Evolutionary conservation across 257 asterid genomes (phyloP).

Genomic region (Cruciata laevipes): DNA sequence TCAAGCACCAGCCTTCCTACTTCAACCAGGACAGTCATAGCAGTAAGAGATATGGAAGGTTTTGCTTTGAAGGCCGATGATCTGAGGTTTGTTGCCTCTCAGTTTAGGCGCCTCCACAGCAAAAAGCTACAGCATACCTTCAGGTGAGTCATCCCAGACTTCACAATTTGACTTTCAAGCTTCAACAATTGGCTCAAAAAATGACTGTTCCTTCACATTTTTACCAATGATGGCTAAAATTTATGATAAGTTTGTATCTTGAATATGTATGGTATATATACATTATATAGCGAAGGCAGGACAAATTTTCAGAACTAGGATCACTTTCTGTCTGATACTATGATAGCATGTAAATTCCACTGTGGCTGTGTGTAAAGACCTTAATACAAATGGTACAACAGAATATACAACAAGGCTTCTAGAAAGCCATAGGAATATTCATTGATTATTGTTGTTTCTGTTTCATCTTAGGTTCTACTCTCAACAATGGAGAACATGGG

Average conservation of each 20-base stretch:
- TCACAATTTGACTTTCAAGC: background rate
- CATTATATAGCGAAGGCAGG: no score
- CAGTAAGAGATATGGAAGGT: conserved; percentile 26
- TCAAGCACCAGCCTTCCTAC: conserved; percentile 22
- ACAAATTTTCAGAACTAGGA: background rate
- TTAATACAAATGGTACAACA: no score
- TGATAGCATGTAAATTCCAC: background rate
- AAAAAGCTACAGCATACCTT: conserved; percentile 28
- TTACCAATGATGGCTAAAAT: background rate
- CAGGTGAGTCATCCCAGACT: conserved; percentile 15
- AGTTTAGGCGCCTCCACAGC: conserved; percentile 31
- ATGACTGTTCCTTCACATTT: background rate
- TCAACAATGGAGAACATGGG: conserved; percentile 74
- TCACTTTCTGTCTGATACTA: background rate
- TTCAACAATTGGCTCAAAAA: background rate
- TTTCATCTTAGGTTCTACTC: conserved; percentile 39
- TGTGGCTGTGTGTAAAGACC: background rate
- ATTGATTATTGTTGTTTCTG: background rate
- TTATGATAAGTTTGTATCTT: no score
- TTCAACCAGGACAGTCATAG: conserved; percentile 29
- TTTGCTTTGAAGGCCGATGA: conserved; percentile 27
- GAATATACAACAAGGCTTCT: no score
- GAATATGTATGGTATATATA: background rate
- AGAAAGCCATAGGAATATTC: background rate
- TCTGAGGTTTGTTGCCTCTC: conserved; percentile 27